A percentile compares a stretch with the other conserved stretches of the same genome.
phyloP scores from a whole-genome alignment of 2,329 filamentous ascomycete genomes.

The Orbilia blumenaviensis region DNA sequence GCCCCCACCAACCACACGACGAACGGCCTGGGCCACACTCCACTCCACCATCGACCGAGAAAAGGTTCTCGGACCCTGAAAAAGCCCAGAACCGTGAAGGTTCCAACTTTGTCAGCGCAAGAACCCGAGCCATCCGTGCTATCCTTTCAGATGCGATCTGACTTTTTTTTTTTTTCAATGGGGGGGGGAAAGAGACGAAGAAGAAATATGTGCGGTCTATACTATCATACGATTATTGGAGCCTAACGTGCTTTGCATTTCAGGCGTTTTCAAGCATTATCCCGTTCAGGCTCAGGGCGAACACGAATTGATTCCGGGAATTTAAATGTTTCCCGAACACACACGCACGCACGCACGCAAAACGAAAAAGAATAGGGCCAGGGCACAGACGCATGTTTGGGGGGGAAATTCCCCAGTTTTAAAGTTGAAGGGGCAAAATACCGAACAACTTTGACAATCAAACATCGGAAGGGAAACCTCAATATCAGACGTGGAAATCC shows the following conservation, averaged over 20 bases:
- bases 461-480: not conserved
- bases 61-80: not conserved
- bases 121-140: constrained; percentile 9
- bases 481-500: not conserved
- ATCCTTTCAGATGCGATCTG: not conserved
- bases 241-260: not conserved
- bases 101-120: constrained; percentile 4
- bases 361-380: not conserved
- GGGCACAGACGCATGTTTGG: not conserved
- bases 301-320: not conserved
- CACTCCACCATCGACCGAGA: not conserved
- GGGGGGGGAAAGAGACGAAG: not conserved
- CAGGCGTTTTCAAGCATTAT: not conserved
- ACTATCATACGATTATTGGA: constrained; percentile 4
- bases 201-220: not conserved
- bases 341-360: not conserved
- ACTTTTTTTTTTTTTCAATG: not conserved
- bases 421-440: constrained; percentile 5
- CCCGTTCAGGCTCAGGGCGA: not conserved
- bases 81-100: not conserved
- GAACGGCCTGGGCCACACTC: constrained; percentile 7
- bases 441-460: constrained; percentile 1
- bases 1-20: not conserved
- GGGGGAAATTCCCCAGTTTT: not conserved
- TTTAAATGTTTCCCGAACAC: not conserved